Percentiles rank a stretch among this genome's conserved stretches.
These are phyloP conservation scores for Xylaria flabelliformis DNA, from an alignment of 495 filamentous ascomycete genomes.

Conservation along the genomic window DNA sequence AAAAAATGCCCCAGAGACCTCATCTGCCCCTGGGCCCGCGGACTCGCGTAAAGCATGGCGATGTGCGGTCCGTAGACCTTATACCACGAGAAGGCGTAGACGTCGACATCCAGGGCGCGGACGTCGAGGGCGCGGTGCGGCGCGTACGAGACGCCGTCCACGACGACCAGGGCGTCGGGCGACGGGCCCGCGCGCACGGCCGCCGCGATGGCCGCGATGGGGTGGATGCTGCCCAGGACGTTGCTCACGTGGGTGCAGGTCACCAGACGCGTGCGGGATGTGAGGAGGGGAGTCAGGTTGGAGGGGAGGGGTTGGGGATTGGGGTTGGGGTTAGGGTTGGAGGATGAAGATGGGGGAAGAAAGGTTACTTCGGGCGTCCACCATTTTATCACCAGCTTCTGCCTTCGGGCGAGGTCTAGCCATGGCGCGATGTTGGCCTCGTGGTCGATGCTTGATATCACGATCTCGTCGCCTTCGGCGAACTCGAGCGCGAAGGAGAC, in stretches of 20 bases:
- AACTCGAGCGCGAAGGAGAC: conserved; percentile 66
- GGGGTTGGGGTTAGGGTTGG: conserved; percentile 21
- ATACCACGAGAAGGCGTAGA: conserved; percentile 80
- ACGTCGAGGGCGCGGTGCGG: conserved; percentile 76
- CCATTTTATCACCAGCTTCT: conserved; percentile 68
- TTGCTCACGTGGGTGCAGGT: conserved; percentile 74
- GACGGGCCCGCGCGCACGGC: conserved; percentile 52
- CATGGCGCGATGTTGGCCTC: conserved; percentile 75
- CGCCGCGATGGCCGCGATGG: conserved; percentile 61
- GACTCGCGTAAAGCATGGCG: conserved; percentile 67
- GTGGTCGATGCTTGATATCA: conserved; percentile 72
- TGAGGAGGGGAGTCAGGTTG: conserved; percentile 61
- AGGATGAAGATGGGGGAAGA: conserved; percentile 12
- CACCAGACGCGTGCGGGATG: conserved; percentile 65
- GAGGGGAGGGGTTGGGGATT: conserved; percentile 62
- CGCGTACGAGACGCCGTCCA: conserved; percentile 73
- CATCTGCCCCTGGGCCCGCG: conserved; percentile 55
- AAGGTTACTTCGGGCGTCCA: conserved; percentile 54
- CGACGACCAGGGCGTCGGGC: conserved; percentile 50
- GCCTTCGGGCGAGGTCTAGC: conserved; percentile 64
- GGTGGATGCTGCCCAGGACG: conserved; percentile 72
- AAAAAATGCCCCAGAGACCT: conserved; percentile 70
- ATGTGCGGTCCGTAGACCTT: conserved; percentile 79
- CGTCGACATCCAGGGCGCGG: conserved; percentile 67
- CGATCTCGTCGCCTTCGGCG: conserved; percentile 64